Evolutionary conservation across 192 early-diverging fungal species (phyloP), one percentile per base, ranked within the genome.

Genomic region (Chytriomyces sp.): DNA sequence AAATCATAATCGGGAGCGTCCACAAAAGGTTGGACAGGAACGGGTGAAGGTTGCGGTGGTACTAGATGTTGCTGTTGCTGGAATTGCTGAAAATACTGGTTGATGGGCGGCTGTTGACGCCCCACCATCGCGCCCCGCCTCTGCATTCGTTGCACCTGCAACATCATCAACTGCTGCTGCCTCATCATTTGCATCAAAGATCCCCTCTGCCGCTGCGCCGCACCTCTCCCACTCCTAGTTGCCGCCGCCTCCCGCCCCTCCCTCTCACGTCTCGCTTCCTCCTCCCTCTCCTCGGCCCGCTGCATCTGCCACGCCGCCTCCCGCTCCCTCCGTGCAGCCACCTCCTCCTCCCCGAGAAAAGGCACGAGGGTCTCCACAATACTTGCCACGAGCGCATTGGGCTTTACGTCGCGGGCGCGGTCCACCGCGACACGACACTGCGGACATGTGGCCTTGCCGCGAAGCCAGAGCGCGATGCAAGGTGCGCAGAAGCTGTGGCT

Each of bases 321-420:
- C 12, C 66, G 17, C 33, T 28, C 52, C 53, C 2, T 32, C 25
- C 66, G 66, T 8, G 25, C 33, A 5, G 17, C 30, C 30, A 55
- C 19, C 25, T 68, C 66, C 26, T 52, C 53, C 6, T 25, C 53
- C 5, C 40, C 22, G 38, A 68, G 56, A 55, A 30, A 68, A 5
- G 66, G n/a, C 8, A 31, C 25, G 7, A 68, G 12, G 26, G 66
- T 55, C 28, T 68, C 66, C 32, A 68, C 32, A 34, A 68, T 68
- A 8, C 52, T 28, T 37, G 53, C 49, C 53, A 68, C 25, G 3
- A 68, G 33, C 36, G 66, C 4, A 37, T 68, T 68, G 6, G 44
- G 52, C n/a, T 12, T 25, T 14, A 56, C 53, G 19, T 17, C 26
- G 22, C 40, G 7, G 17, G n/a, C 25, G 26, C 19, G n/a, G 14